A percentile compares a stretch with the other conserved stretches of the same genome.
Conservation (phyloP, 2,329 filamentous ascomycete species). For the Alternaria incomplexa region DNA sequence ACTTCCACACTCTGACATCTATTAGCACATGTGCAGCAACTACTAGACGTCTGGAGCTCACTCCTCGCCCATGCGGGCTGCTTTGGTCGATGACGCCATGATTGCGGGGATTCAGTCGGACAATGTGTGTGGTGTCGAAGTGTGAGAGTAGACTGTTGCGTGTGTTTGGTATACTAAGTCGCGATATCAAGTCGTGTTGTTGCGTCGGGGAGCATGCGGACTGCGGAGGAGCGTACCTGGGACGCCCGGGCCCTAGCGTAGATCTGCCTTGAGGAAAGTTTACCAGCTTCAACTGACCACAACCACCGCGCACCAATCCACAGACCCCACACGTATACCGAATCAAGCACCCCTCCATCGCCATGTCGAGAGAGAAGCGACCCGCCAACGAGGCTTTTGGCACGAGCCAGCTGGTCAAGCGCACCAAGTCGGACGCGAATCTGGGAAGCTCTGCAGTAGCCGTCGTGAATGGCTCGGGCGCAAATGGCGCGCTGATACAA, state of each 20-base stretch:
- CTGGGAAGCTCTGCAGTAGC: slow-evolving; percentile 62
- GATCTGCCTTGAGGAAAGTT: slow-evolving; percentile 24
- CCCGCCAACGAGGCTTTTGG: slow-evolving; percentile 85
- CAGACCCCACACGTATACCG: not conserved
- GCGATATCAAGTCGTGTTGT: slow-evolving; percentile 22
- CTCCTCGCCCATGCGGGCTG: slow-evolving; percentile 76
- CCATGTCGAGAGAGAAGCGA: slow-evolving; percentile 90
- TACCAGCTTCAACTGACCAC: slow-evolving; percentile 16
- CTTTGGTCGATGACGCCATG: slow-evolving; percentile 66
- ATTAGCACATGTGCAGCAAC: slow-evolving; percentile 38
- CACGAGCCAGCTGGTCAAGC: slow-evolving; percentile 82
- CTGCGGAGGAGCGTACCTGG: slow-evolving; percentile 17
- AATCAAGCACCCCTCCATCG: slow-evolving; percentile 17
- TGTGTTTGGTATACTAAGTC: not conserved
- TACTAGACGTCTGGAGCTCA: slow-evolving; percentile 54
- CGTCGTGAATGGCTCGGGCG: slow-evolving; percentile 61
- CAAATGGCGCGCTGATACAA: slow-evolving; percentile 70
- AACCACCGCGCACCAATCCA: slow-evolving; percentile 7
- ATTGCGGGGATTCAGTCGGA: not conserved
- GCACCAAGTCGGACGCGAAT: slow-evolving; percentile 75
- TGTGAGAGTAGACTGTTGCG: not conserved
- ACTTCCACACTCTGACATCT: slow-evolving; percentile 84
- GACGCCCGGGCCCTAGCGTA: slow-evolving; percentile 19
- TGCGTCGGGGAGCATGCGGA: slow-evolving; percentile 18
- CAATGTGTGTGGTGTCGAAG: not conserved